Evolutionary conservation across 768 basidiomycete species (phyloP).

Genomic region (Tulasnella sp.): DNA sequence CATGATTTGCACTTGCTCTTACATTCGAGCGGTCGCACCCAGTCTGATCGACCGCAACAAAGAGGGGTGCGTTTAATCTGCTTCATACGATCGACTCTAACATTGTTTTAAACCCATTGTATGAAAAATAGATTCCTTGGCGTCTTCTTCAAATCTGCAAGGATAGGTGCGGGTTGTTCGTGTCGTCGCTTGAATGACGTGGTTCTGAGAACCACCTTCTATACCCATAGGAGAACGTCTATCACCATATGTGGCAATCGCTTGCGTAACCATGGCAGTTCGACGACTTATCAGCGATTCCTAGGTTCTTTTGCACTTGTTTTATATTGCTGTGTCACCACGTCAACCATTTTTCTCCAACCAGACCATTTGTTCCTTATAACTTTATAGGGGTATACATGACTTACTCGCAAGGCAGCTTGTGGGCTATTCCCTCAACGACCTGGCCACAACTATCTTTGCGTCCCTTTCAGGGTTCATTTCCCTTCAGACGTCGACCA

Average conservation of each 20-base stretch:
- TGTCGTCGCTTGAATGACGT: background rate
- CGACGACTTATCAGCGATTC: slow-evolving; percentile 37
- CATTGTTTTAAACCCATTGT: background rate
- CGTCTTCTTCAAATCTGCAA: slow-evolving; percentile 87
- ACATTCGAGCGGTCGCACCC: slow-evolving; percentile 82
- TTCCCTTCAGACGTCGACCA: slow-evolving; percentile 24
- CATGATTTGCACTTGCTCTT: slow-evolving; percentile 94
- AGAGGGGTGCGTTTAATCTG: slow-evolving; percentile 48
- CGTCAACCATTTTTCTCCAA: no score
- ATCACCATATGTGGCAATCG: slow-evolving; percentile 90
- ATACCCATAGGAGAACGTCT: slow-evolving; percentile 68
- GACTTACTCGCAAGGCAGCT: no score
- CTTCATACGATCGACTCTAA: background rate
- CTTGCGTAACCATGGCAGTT: slow-evolving; percentile 87
- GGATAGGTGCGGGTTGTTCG: slow-evolving; percentile 59
- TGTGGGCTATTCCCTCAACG: no score
- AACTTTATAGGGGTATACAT: slow-evolving; percentile 3
- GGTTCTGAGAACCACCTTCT: background rate
- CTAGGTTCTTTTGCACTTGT: background rate
- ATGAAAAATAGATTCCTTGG: slow-evolving; percentile 61
- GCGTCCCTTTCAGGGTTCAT: background rate
- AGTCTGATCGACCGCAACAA: slow-evolving; percentile 88
- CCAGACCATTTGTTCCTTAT: no score
- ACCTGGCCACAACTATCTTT: no score
- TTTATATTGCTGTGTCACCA: no score